Evolutionary conservation across 805 yeast species (phyloP), one percentile per base, ranked within the genome.

Genomic region (Cyberlindnera japonica): DNA sequence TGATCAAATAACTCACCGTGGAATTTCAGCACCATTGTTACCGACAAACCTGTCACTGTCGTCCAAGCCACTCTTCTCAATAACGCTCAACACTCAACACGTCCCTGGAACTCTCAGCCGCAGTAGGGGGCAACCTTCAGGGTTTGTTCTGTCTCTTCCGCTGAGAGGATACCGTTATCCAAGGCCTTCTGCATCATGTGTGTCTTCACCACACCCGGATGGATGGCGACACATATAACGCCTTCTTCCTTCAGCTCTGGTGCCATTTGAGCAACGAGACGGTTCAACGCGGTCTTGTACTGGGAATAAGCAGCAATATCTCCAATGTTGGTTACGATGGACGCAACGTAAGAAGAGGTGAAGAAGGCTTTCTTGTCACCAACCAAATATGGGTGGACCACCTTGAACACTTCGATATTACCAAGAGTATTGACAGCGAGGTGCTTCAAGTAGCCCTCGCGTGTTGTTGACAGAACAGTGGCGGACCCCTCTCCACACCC

Each of bases 201-300:
- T 26, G 64, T 61, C 16, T 38, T 22, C 14, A 67, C 68, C 13
- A 57, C 28, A 32, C 71, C 71, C 1, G 73, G 73, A 38, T 63
- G 64, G 14, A 66, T 18, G 13, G 63, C 43, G n/a, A 62, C 41
- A 26, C 58, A 48, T 12, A 49, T 54, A 40, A 53, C 61, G 2
- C 53, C 59, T 29, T 59, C 55, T 3, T 30, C 32, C 15, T 33
- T 37, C 21, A 54, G 34, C 38, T 64, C 67, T 19, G 14, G n/a
- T 32, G 59, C 44, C 27, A 65, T 6, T 12, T 7, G 6, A 8
- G 10, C 14, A 7, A 25, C 9, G 15, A 25, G 7, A 8, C 14
- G 10, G 28, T 25, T 25, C 9, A 25, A 12, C 11, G 14, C 28
- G 10, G n/a, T 13, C 28, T 25, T 25, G 14, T 13, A 25, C 28